Evolutionary conservation across 352 stramenopile genomes (phyloP).

Genomic region (Phytophthora agathidicida): DNA sequence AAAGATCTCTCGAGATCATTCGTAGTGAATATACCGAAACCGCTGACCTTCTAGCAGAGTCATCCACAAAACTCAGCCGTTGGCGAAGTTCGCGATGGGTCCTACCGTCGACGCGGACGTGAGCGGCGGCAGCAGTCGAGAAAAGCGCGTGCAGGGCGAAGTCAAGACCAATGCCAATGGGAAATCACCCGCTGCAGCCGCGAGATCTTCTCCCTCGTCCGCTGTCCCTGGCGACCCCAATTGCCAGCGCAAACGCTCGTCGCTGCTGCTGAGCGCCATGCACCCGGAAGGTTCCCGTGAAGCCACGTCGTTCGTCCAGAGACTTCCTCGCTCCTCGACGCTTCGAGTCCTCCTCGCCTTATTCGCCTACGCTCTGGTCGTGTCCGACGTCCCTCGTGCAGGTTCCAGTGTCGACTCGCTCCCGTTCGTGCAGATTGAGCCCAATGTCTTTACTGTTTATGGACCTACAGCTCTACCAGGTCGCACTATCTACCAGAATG

Average conservation of each 20-base stretch:
- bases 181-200: background rate
- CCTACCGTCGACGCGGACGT: slow-evolving; percentile 1
- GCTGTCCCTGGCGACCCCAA: slow-evolving; percentile 1
- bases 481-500: slow-evolving; percentile 32
- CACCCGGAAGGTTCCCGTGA: slow-evolving; percentile 23
- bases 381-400: slow-evolving; percentile 48
- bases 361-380: slow-evolving; percentile 49
- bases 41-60: background rate
- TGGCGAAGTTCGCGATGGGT: too few species aligned
- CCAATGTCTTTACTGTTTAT: slow-evolving; percentile 57
- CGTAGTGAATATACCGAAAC: too few species aligned
- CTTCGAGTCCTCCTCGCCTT: slow-evolving; percentile 44
- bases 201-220: slow-evolving; percentile 8
- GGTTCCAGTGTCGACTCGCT: slow-evolving; percentile 45
- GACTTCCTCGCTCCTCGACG: slow-evolving; percentile 12
- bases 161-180: slow-evolving; percentile 8
- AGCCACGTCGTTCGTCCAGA: slow-evolving; percentile 17
- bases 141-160: slow-evolving; percentile 4
- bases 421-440: slow-evolving; percentile 52
- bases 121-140: background rate
- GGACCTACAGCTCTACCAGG: slow-evolving; percentile 42
- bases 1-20: too few species aligned
- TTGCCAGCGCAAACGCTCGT: slow-evolving; percentile 31
- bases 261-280: slow-evolving; percentile 25
- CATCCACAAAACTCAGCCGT: too few species aligned